Percentiles rank a stretch among this genome's conserved stretches.
phyloP scores from a whole-genome alignment of 2,329 filamentous ascomycete species.

The Lizonia empirigonia region DNA sequence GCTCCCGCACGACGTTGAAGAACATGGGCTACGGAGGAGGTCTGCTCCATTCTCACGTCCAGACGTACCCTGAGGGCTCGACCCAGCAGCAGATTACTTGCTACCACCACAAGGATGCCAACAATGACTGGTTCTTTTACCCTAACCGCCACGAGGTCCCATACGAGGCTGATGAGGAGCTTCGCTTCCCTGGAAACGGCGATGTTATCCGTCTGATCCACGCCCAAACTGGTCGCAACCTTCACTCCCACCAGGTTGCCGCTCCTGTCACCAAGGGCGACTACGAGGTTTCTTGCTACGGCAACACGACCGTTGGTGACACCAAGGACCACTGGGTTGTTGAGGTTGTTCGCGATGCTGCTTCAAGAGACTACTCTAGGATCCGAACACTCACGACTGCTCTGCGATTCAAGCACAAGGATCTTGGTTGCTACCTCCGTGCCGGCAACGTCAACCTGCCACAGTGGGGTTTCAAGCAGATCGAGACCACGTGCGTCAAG shows the following conservation, averaged over 20 bases:
- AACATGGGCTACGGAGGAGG: slow-evolving; percentile 99
- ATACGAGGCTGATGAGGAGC: slow-evolving; percentile 72
- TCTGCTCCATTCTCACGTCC: slow-evolving; percentile 92
- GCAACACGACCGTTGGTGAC: slow-evolving; percentile 92
- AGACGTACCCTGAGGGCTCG: slow-evolving; percentile 94
- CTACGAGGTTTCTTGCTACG: slow-evolving; percentile 93
- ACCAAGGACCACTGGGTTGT: slow-evolving; percentile 97
- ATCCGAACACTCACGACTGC: slow-evolving; percentile 91
- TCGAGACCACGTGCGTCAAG: slow-evolving; percentile 94
- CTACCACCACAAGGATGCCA: slow-evolving; percentile 99
- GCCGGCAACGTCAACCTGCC: slow-evolving; percentile 96
- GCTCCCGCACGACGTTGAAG: slow-evolving; percentile 91
- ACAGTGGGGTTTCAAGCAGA: slow-evolving; percentile 99
- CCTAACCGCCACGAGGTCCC: slow-evolving; percentile 80
- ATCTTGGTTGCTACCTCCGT: slow-evolving; percentile 88
- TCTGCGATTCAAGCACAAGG: slow-evolving; percentile 83
- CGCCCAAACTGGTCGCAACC: slow-evolving; percentile 92
- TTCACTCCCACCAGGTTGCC: slow-evolving; percentile 90
- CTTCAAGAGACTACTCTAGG: slow-evolving; percentile 81
- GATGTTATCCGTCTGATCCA: slow-evolving; percentile 86
- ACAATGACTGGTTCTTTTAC: slow-evolving; percentile 99
- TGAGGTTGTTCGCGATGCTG: slow-evolving; percentile 88
- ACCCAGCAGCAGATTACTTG: slow-evolving; percentile 96
- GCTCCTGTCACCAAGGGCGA: slow-evolving; percentile 89
- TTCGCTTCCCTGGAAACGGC: slow-evolving; percentile 77